These are phyloP conservation scores for Epithele typhae DNA, from an alignment of 768 basidiomycete genomes.

Conservation along the genomic window DNA sequence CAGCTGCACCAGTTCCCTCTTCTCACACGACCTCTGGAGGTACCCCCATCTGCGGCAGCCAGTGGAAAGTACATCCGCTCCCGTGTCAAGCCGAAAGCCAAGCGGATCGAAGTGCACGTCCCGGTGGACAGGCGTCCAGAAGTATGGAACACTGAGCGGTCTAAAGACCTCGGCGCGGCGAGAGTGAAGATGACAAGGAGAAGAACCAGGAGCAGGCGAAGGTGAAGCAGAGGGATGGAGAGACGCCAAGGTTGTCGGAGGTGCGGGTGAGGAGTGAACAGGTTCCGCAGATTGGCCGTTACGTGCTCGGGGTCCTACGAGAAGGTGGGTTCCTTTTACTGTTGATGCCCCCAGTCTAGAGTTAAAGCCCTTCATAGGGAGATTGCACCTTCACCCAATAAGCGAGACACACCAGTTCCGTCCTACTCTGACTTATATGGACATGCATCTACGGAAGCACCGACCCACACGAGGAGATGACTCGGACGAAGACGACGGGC, in stretches of 20 bases:
- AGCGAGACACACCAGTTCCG: conserved; percentile 77
- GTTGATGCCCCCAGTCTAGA: too few species aligned
- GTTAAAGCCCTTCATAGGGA: conserved; percentile 36
- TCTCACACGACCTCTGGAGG: conserved; percentile 65
- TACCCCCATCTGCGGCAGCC: conserved; percentile 65
- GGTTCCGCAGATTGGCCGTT: conserved; percentile 56
- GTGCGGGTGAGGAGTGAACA: conserved; percentile 71
- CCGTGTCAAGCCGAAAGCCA: conserved; percentile 59
- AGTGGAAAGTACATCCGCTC: conserved; percentile 78
- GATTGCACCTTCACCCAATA: conserved; percentile 75
- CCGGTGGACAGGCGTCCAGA: conserved; percentile 78
- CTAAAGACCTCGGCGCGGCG: conserved; percentile 60
- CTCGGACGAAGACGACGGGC: conserved; percentile 74
- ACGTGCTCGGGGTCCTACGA: conserved; percentile 75
- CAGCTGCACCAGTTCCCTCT: conserved; percentile 84
- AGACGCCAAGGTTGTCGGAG: conserved; percentile 62
- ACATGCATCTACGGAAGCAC: conserved; percentile 61
- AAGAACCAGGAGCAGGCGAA: conserved; percentile 59
- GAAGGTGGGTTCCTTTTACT: conserved; percentile 44
- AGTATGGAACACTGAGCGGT: conserved; percentile 75
- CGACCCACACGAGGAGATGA: conserved; percentile 54
- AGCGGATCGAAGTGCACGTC: conserved; percentile 71
- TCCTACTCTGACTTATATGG: conserved; percentile 79
- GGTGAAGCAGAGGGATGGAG: conserved; percentile 42
- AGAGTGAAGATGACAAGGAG: conserved; percentile 73